Evolutionary conservation across 2,329 filamentous ascomycete genomes (phyloP), one percentile per base, ranked within the genome.

Genomic region (Trichoderma koningiopsis): DNA sequence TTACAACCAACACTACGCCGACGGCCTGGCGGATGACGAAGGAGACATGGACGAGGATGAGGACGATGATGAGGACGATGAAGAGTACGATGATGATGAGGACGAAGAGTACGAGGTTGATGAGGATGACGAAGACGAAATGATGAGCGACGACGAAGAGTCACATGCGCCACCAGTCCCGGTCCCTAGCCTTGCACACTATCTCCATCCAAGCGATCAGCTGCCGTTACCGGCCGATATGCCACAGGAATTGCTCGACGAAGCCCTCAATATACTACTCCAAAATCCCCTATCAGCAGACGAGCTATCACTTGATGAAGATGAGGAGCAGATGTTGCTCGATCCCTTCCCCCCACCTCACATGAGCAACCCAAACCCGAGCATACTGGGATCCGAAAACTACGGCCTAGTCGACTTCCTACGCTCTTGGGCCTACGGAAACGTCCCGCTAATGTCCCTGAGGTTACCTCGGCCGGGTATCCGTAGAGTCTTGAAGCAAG

Each of bases 381-480:
- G 74, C 31, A 77, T 80, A 19, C 79, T 87, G 35, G 82, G 82
- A 11, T 83, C 84, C 14, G 80, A 81, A 66, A 89, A 89, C 73
- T 78, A 82, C 43, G 81, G 81, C 56, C 77, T 87, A 33, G 71
- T 79, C 35, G 81, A 85, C 47, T 88, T 88, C 72, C 78, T 89
- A 37, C 78, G 81, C 47, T 74, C 79, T 43, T 89, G 87, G 87
- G 79, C 81, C 27, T 76, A 78, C 62, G 65, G 69, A 24, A 61
- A 70, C 37, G 37, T 68, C 19, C 22, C 49, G 29, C 37, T 27
- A 43, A 33, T 47, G 19, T 35, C 22, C 33, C 16, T 76, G 79
- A 47, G 75, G 74, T 49, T 75, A 74, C 33, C 60, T 75, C 71
- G 72, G 71, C 79, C 75, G 19, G 74, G 68, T 70, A 73, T 75